Evolutionary conservation across 78 protist species (phyloP), one percentile per base, ranked within the genome.

Genomic region (Dictyostelium firmibasis): DNA sequence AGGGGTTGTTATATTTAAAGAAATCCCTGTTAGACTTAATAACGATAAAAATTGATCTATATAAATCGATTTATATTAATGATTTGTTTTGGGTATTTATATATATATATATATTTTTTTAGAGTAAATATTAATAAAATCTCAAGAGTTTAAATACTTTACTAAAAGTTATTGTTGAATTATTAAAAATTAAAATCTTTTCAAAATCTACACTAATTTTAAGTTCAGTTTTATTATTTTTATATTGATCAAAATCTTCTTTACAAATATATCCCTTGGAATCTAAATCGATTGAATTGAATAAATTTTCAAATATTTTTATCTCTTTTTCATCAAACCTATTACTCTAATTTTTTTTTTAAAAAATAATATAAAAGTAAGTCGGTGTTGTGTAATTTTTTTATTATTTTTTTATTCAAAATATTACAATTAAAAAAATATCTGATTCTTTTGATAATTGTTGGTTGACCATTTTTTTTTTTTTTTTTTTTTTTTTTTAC

Each of bases 281-380:
- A 4, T 31, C 77, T 14, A 70, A 27, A 29, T 70, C 77, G 4
- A 70, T 29, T 7, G 9, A 27, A 70, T 70, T 70, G 13, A 70
- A 70, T 70, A 70, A 31, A 31, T 25, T 70, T 70, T 70, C 77
- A 70, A 70, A 70, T 25, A 70, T 70, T 70, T 13, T 70, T 27
- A 70, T 70, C 8, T 70, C 77, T 70, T 70, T 70, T 70, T 70
- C 77, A 31, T 70, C 77, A 70, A 70, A 70, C 77, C 77, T 70
- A 14, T 70, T 70, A 70, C 33, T 70, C 77, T 69, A 50, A 16
- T 50, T 50, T 50, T 50, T 50, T 50, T 16, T 53, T 53, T 16
- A 16, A 53, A 53, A 53, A 53, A 53, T 7, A 53, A 38, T n/a
- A n/a, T n/a, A n/a, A n/a, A n/a, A n/a, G n/a, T n/a, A n/a, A n/a